These are phyloP conservation scores for Pythium coloratum DNA, from an alignment of 352 stramenopile species.

Conservation along the genomic window DNA sequence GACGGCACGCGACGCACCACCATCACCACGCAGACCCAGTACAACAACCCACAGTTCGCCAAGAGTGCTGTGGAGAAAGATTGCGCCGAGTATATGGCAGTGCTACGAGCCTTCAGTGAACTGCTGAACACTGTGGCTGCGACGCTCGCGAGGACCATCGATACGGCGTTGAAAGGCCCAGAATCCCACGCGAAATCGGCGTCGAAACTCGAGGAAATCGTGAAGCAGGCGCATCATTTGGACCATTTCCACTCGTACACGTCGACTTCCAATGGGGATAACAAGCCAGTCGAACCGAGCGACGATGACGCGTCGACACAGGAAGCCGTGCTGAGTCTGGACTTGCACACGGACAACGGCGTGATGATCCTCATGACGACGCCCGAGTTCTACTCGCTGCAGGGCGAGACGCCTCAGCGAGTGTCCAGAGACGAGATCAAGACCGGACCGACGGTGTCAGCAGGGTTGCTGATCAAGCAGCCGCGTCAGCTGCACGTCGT, in stretches of 20 bases:
- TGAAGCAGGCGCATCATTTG: slow-evolving; percentile 23
- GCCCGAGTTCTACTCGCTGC: slow-evolving; percentile 26
- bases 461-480: slow-evolving; percentile 25
- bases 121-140: slow-evolving; percentile 18
- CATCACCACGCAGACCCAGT: slow-evolving; percentile 27
- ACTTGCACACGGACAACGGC: slow-evolving; percentile 36
- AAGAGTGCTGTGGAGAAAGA: background rate
- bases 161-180: slow-evolving; percentile 9
- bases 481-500: slow-evolving; percentile 19
- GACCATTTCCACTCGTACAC: slow-evolving; percentile 35
- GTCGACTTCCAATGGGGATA: slow-evolving; percentile 5
- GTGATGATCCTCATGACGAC: slow-evolving; percentile 34
- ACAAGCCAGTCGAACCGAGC: background rate
- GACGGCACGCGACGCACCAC: slow-evolving; percentile 30
- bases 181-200: background rate
- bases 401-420: background rate
- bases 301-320: slow-evolving; percentile 4
- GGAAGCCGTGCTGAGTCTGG: slow-evolving; percentile 22
- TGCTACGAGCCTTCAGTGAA: slow-evolving; percentile 20
- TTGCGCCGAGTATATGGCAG: slow-evolving; percentile 19
- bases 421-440: slow-evolving; percentile 13
- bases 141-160: slow-evolving; percentile 18
- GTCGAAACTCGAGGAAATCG: slow-evolving; percentile 20
- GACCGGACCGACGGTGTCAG: slow-evolving; percentile 18
- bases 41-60: slow-evolving; percentile 16